Evolutionary conservation across 305 asterid species (phyloP).

Genomic region (Solanum hybrid): DNA sequence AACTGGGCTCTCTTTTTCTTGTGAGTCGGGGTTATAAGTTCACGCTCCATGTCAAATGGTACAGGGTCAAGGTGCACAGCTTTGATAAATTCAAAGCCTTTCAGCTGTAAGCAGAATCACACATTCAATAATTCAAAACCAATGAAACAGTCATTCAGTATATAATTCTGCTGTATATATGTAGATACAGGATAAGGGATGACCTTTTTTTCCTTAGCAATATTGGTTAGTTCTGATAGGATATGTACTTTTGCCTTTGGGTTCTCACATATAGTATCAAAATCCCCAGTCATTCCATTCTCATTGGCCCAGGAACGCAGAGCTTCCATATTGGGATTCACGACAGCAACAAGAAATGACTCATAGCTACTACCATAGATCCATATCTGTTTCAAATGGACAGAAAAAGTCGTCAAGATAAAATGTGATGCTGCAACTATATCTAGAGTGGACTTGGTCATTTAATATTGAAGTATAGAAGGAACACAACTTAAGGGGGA

Average conservation of each 20-base stretch:
- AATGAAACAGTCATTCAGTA: not conserved
- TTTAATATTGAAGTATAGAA: not conserved
- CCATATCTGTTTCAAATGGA: constrained; percentile 55
- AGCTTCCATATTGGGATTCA: constrained; percentile 56
- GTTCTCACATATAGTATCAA: constrained; percentile 38
- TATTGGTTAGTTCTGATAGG: constrained; percentile 45
- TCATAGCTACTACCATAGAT: constrained; percentile 71
- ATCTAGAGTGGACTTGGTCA: not conserved
- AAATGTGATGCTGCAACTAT: not conserved
- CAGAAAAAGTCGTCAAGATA: not conserved
- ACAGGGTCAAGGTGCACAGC: constrained; percentile 48
- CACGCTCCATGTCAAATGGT: constrained; percentile 85
- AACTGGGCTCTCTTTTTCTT: constrained; percentile 71
- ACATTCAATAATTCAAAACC: not conserved
- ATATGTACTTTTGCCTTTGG: constrained; percentile 37
- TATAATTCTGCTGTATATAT: not conserved
- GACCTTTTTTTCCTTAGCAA: constrained; percentile 71
- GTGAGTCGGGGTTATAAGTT: constrained; percentile 71
- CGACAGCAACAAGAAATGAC: constrained; percentile 73
- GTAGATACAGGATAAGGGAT: not conserved
- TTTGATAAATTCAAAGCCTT: constrained; percentile 76
- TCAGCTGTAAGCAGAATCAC: constrained; percentile 34
- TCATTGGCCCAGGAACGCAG: constrained; percentile 54
- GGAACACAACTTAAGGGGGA: not conserved
- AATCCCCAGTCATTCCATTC: constrained; percentile 39